Percentiles rank a stretch among this genome's conserved stretches.
Evolutionary conservation across 768 basidiomycete species (phyloP).

Genomic region (Russula earlei): DNA sequence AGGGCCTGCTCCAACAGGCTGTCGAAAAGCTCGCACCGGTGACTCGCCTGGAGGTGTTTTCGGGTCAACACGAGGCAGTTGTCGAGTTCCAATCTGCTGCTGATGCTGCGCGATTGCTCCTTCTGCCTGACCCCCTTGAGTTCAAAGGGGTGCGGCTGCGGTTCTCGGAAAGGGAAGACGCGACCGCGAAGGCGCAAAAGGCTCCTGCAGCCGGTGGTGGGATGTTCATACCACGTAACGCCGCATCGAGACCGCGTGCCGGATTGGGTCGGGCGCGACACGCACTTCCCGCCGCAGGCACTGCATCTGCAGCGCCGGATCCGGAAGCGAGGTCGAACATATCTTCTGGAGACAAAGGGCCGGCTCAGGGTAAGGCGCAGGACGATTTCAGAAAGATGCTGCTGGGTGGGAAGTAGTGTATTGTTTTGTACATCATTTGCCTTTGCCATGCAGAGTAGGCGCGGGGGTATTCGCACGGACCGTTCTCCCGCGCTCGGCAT

Average conservation of each 20-base stretch:
- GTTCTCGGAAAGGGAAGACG: slow-evolving; percentile 45
- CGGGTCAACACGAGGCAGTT: slow-evolving; percentile 48
- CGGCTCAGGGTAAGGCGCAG: slow-evolving; percentile 40
- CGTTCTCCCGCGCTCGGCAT: not conserved
- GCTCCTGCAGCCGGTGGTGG: slow-evolving; percentile 34
- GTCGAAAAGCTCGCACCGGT: slow-evolving; percentile 70
- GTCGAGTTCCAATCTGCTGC: slow-evolving; percentile 59
- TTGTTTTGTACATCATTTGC: not conserved
- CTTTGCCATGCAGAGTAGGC: not conserved
- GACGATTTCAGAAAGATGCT: slow-evolving; percentile 86
- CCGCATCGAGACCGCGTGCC: slow-evolving; percentile 57
- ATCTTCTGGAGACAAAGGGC: slow-evolving; percentile 14
- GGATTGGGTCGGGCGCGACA: slow-evolving; percentile 55
- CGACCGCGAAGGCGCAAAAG: slow-evolving; percentile 26
- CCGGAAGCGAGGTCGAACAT: slow-evolving; percentile 18
- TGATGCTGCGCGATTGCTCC: slow-evolving; percentile 72
- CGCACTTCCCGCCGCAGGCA: slow-evolving; percentile 20
- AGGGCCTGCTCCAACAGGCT: slow-evolving; percentile 83
- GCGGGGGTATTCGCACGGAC: not conserved
- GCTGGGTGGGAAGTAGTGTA: slow-evolving; percentile 23
- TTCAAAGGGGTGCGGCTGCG: slow-evolving; percentile 55
- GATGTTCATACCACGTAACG: slow-evolving; percentile 59
- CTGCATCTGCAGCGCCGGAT: slow-evolving; percentile 4
- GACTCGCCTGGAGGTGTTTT: slow-evolving; percentile 68
- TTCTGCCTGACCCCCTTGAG: slow-evolving; percentile 60